Percentiles rank a stretch among this genome's conserved stretches.
These are phyloP conservation scores for Dothideomycetidae sp. DNA, from an alignment of 2,329 filamentous ascomycete species.

Conservation along the genomic window DNA sequence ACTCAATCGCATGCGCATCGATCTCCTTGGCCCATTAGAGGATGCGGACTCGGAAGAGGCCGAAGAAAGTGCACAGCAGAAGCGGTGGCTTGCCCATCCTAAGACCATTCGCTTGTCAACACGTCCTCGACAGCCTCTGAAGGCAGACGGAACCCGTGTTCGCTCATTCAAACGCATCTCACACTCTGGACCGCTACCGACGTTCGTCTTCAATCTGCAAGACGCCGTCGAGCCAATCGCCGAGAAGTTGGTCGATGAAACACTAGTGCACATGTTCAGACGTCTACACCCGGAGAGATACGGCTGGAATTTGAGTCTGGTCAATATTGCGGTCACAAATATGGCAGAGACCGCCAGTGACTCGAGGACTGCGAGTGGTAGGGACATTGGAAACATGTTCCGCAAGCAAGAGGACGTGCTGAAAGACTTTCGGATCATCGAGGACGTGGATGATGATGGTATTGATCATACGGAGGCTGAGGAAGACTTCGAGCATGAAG, in stretches of 20 bases:
- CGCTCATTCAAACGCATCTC: constrained; percentile 58
- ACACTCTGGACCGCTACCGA: constrained; percentile 58
- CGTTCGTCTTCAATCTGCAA: constrained; percentile 53
- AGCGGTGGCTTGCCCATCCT: constrained; percentile 64
- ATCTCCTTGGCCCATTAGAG: constrained; percentile 45
- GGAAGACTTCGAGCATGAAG: background rate
- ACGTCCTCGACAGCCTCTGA: constrained; percentile 43
- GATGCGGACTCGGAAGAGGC: constrained; percentile 19
- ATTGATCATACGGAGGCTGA: constrained; percentile 4
- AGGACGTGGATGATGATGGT: constrained; percentile 18
- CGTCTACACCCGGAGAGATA: constrained; percentile 54
- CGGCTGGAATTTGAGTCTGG: constrained; percentile 65
- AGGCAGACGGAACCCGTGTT: constrained; percentile 39
- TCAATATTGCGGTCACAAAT: constrained; percentile 81
- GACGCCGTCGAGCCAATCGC: constrained; percentile 46
- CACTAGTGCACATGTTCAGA: constrained; percentile 57
- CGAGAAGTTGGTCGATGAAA: constrained; percentile 54
- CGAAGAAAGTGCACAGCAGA: constrained; percentile 12
- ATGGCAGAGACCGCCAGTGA: constrained; percentile 44
- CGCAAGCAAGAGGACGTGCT: constrained; percentile 55
- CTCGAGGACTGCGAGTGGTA: constrained; percentile 37
- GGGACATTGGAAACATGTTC: constrained; percentile 77
- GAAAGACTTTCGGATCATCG: constrained; percentile 50
- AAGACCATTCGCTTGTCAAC: constrained; percentile 71
- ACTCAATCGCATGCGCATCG: constrained; percentile 61